Percentiles rank a stretch among this genome's conserved stretches.
Evolutionary conservation across 768 basidiomycete genomes (phyloP).

Genomic region (Mycena alexandri): DNA sequence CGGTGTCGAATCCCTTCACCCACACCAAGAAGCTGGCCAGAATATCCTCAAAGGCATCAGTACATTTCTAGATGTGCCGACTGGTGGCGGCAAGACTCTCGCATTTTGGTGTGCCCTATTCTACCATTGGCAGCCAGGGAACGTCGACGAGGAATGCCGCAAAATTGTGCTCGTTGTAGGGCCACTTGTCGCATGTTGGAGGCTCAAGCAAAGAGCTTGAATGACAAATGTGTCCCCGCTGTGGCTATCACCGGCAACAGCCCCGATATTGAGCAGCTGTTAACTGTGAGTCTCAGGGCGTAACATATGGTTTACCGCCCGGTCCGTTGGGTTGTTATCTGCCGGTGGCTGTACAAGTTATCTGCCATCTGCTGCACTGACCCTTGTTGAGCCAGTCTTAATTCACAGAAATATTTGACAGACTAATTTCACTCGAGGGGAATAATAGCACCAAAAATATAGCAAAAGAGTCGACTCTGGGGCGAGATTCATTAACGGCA

Average conservation of each 20-base stretch:
- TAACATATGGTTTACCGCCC: too few relatives aligned
- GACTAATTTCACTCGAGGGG: too few relatives aligned
- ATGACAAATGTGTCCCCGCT: constrained; percentile 24
- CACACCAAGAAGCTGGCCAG: constrained; percentile 15
- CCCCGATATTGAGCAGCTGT: constrained; percentile 8
- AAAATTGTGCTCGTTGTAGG: constrained; percentile 37
- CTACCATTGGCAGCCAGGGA: constrained; percentile 33
- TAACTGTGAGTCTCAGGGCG: constrained; percentile 5
- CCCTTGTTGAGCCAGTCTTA: too few relatives aligned
- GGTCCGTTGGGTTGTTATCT: too few relatives aligned
- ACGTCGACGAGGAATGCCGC: constrained; percentile 10
- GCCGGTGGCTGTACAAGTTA: too few relatives aligned
- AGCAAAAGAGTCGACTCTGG: too few relatives aligned
- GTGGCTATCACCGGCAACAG: constrained; percentile 18
- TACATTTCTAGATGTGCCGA: constrained; percentile 31
- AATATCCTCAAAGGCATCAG: constrained; percentile 21
- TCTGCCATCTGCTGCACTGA: too few relatives aligned
- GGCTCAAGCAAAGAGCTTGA: constrained; percentile 20
- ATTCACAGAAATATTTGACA: too few relatives aligned
- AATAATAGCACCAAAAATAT: too few relatives aligned
- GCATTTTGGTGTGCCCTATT: constrained; percentile 38
- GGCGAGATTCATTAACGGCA: too few relatives aligned
- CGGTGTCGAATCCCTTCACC: too few relatives aligned
- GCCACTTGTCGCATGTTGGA: constrained; percentile 26
- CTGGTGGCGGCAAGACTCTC: constrained; percentile 36